phyloP scores from a whole-genome alignment of 2,329 filamentous ascomycete species.

The Paecilomyces dactylethromorphus region DNA sequence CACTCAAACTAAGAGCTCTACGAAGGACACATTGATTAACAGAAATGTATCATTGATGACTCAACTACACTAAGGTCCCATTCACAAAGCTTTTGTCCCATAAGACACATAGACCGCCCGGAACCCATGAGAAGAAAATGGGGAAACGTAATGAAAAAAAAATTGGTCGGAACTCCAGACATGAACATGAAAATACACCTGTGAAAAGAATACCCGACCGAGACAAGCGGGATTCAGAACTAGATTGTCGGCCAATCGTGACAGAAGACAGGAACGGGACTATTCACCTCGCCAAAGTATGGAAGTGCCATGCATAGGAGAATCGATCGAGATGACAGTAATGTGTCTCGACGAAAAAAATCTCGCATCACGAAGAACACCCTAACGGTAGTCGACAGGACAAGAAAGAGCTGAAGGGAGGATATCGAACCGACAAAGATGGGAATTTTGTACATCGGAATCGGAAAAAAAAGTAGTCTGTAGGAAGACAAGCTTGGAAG shows the following conservation, averaged over 20 bases:
- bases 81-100: background rate
- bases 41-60: background rate
- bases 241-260: background rate
- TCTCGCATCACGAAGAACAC: background rate
- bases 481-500: constrained; percentile 14
- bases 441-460: background rate
- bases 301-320: background rate
- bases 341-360: background rate
- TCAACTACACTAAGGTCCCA: background rate
- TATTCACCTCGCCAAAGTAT: background rate
- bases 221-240: background rate
- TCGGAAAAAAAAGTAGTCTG: constrained; percentile 1
- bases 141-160: background rate
- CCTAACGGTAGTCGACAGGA: background rate
- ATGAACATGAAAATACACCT: background rate
- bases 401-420: background rate
- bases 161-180: background rate
- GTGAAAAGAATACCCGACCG: background rate
- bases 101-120: background rate
- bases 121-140: background rate
- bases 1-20: background rate
- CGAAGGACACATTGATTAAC: background rate
- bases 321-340: background rate
- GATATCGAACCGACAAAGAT: background rate
- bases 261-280: background rate